phyloP scores from a whole-genome alignment of 331 rosid genomes.

The Malus hybrid region DNA sequence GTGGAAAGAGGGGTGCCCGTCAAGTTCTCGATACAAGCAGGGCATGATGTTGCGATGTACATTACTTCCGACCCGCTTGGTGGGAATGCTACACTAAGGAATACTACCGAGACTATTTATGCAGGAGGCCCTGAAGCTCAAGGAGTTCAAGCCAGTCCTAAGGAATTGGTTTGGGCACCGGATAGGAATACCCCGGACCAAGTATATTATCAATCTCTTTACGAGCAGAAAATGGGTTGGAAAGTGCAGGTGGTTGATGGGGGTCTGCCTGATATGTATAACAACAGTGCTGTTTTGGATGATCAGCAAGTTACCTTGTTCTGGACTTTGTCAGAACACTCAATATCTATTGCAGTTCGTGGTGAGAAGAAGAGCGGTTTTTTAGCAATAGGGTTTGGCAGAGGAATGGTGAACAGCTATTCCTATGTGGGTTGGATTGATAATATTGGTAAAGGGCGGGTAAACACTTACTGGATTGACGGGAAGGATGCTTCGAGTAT shows the following conservation, averaged over 20 bases:
- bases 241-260: conserved; percentile 91
- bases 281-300: conserved; percentile 79
- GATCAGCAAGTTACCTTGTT: conserved; percentile 91
- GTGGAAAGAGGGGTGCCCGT: conserved; percentile 91
- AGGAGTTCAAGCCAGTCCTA: conserved; percentile 87
- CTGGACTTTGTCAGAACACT: conserved; percentile 68
- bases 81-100: conserved; percentile 78
- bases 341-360: conserved; percentile 78
- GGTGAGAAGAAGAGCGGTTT: conserved; percentile 89
- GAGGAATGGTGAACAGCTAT: conserved; percentile 65
- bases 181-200: conserved; percentile 78
- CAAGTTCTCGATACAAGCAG: conserved; percentile 77
- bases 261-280: conserved; percentile 88
- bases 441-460: conserved; percentile 57
- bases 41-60: conserved; percentile 77
- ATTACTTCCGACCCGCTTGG: conserved; percentile 81
- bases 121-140: conserved; percentile 76
- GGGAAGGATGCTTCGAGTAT: conserved; percentile 63
- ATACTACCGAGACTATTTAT: conserved; percentile 62
- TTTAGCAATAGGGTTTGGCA: conserved; percentile 84
- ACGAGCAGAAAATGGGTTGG: conserved; percentile 86
- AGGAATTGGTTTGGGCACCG: conserved; percentile 68
- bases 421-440: conserved; percentile 87
- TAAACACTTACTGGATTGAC: conserved; percentile 77
- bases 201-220: conserved; percentile 69